Conservation (phyloP, 768 basidiomycete genomes). For the Leccinum imitatum region DNA sequence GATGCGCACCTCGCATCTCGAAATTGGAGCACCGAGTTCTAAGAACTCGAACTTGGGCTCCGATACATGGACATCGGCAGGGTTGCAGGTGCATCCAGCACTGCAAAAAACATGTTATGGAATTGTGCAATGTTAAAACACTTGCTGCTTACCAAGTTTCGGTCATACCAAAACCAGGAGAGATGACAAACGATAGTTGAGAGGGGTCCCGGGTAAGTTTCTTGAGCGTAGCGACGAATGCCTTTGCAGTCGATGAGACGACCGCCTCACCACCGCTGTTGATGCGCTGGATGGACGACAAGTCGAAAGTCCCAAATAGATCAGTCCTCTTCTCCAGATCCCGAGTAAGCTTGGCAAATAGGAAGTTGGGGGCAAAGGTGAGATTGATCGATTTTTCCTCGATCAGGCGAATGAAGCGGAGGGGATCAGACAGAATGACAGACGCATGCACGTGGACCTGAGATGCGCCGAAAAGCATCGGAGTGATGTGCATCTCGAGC, state of each 20-base stretch:
- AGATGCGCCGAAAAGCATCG: constrained; percentile 28
- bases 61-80: constrained; percentile 8
- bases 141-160: not conserved
- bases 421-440: constrained; percentile 15
- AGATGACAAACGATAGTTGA: constrained; percentile 17
- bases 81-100: not conserved
- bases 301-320: constrained; percentile 27
- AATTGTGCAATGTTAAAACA: not conserved
- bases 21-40: not conserved
- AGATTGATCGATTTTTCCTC: constrained; percentile 35
- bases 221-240: constrained; percentile 34
- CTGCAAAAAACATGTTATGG: not conserved
- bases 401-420: constrained; percentile 21
- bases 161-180: constrained; percentile 32
- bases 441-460: constrained; percentile 19
- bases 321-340: constrained; percentile 10
- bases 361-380: constrained; percentile 3
- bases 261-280: not conserved
- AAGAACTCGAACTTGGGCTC: constrained; percentile 5
- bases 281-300: constrained; percentile 14
- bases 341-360: not conserved
- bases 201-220: constrained; percentile 14
- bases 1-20: not conserved
- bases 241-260: constrained; percentile 29
- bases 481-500: constrained; percentile 38